Base-by-base conservation (phyloP, 139 green algal genomes). In the Haematococcus lacustris region DNA sequence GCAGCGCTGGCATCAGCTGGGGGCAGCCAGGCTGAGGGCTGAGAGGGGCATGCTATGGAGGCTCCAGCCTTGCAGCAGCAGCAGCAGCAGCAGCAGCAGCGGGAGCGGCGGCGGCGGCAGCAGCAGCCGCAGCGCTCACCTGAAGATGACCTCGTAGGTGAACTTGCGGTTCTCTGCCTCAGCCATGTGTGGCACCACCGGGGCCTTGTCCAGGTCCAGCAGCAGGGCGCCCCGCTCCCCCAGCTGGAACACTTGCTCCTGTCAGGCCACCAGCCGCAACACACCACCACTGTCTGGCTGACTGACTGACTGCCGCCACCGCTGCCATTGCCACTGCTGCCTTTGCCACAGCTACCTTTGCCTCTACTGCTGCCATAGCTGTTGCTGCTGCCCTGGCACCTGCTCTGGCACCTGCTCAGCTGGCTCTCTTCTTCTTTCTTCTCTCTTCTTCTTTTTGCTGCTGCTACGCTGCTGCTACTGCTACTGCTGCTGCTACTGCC, bases 141-240 rank as follows among this genome's bases (percentile, higher is more conserved):
- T 69, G 61, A 59, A 40, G 1, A 81, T 32, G 53, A 91, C 85
- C 86, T 98, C 94, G 64, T 91, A 95, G 0, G 92, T 87, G 64
- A 91, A 89, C 60, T 86, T 88, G 35, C 77, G 69, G 39, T 80
- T 75, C 57, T 87, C 82, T 6, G 80, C 47, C 81, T 98, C 90
- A 0, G 85, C 91, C 40, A 92, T 88, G 71, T 97, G 94, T 32
- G 91, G 90, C 17, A 98, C 89, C 61, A 98, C 79, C 28, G 91
- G 84, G n/a, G 88, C 80, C 50, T 80, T 70, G 53, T 96, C 89
- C 50, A 96, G 61, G 35, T 93, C 82, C 39, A 83, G 68, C 70
- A 96, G 81, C 34, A 96, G 77, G 6, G 63, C 73, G 2, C 67
- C 74, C 2, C 91, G 82, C 32, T 92, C 88, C 9, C 88, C 85